Base-by-base conservation (phyloP, 2,329 filamentous ascomycete species). In the Hypoxylon sp. region DNA sequence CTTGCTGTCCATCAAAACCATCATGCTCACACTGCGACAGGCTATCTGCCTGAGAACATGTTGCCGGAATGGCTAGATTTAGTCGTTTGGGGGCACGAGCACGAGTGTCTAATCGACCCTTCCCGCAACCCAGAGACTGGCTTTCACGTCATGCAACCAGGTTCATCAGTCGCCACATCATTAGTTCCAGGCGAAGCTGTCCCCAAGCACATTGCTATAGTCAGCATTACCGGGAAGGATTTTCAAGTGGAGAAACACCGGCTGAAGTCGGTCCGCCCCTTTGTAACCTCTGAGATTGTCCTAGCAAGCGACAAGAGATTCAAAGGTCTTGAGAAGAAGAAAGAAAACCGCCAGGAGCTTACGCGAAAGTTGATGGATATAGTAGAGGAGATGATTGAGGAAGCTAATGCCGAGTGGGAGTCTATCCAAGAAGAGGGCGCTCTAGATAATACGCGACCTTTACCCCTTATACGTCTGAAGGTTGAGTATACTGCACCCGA, bases 1-100 rank as follows among this genome's bases (percentile, higher is more conserved):
- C 90, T 99, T 81, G 91, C 92, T 37, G 92, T 99, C 2, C 96
- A 99, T 76, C 96, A 99, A 75, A 99, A 99, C 72, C 96, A 98
- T 74, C 89, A 96, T 74, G 93, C 94, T 0, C 91, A 97, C 75
- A 97, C 93, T 0, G 88, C 94, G 16, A 98, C 95, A 0, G 91
- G 92, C n/a, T 98, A 97, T 75, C 85, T 99, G 0, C 95, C 96
- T 0, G 96, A 99, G 75, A 93, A 91, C 72, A 96, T 97, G 73
- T 83, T 99, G 0, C 96, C 96, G 0, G 90, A 93, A 16, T 98
- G 96, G 81, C 82, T 99, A 68, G 91, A 99, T 75, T 84, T 99
- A 3, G 88, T 99, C 0, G 87, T 99, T 53, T 99, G 96, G 96
- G 96, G 96, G 2, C 96, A 99, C 74, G 96, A 99, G 78, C 96